Evolutionary conservation across 805 yeast species (phyloP).

Genomic region (Hanseniaspora guilliermondii): DNA sequence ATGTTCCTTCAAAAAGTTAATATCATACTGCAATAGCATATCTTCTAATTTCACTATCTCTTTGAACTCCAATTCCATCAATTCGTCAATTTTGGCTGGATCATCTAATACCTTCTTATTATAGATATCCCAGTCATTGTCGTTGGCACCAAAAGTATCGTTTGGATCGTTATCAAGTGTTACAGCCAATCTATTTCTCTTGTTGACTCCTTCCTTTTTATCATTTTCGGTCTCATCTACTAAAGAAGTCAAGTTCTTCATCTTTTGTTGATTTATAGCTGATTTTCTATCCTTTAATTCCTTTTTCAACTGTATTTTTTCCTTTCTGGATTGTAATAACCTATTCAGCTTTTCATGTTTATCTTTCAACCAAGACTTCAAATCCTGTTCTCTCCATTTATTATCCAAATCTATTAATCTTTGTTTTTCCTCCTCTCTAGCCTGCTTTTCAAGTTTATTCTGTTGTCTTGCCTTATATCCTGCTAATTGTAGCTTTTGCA

Average conservation of each 20-base stretch:
- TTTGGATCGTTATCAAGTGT: slow-evolving; percentile 82
- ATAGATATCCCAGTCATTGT: slow-evolving; percentile 89
- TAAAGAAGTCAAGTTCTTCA: slow-evolving; percentile 79
- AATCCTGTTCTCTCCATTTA: slow-evolving; percentile 64
- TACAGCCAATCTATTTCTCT: slow-evolving; percentile 43
- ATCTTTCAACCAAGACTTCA: slow-evolving; percentile 65
- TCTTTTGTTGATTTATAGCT: slow-evolving; percentile 78
- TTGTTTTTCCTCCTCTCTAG: slow-evolving; percentile 44
- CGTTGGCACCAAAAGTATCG: slow-evolving; percentile 90
- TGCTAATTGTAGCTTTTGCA: slow-evolving; percentile 70
- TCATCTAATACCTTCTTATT: slow-evolving; percentile 58
- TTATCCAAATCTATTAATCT: slow-evolving; percentile 54
- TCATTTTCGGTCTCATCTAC: slow-evolving; percentile 52
- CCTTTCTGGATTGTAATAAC: slow-evolving; percentile 52
- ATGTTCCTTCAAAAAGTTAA: slow-evolving; percentile 73
- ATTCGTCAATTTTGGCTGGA: slow-evolving; percentile 55
- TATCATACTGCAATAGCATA: slow-evolving; percentile 68
- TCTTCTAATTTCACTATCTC: slow-evolving; percentile 53
- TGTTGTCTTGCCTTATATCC: slow-evolving; percentile 79
- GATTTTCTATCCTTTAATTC: slow-evolving; percentile 83
- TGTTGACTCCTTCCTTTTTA: slow-evolving; percentile 22
- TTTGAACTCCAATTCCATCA: slow-evolving; percentile 60
- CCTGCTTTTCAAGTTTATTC: slow-evolving; percentile 64
- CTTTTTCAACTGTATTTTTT: slow-evolving; percentile 54
- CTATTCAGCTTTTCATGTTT: slow-evolving; percentile 50